A percentile compares a stretch with the other conserved stretches of the same genome.
phyloP scores from a whole-genome alignment of 78 protist species.

The Diacronema lutheri region DNA sequence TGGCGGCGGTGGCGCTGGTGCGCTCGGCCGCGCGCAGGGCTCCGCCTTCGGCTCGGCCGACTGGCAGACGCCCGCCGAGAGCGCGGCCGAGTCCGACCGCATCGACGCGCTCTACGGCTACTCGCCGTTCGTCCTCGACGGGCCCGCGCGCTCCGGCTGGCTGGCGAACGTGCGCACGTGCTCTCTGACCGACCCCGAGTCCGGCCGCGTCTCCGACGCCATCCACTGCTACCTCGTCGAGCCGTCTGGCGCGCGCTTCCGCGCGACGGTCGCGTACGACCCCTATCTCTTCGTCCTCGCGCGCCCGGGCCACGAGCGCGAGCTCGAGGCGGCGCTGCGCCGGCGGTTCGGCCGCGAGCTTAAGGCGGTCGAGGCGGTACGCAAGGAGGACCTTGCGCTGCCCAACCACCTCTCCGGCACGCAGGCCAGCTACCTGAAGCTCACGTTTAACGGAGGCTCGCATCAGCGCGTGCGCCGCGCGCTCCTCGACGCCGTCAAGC shows the following conservation, averaged over 20 bases:
- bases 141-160: constrained; percentile 45
- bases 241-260: constrained; percentile 72
- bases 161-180: constrained; percentile 34
- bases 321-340: constrained; percentile 62
- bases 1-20: too few species aligned
- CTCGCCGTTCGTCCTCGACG: background rate
- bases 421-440: constrained; percentile 58
- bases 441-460: constrained; percentile 62
- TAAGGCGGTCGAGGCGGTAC: constrained; percentile 39
- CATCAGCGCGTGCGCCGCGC: constrained; percentile 58
- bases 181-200: background rate
- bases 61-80: background rate
- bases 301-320: background rate
- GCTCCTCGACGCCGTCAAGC: constrained; percentile 23
- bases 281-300: constrained; percentile 74
- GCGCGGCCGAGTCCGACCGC: background rate
- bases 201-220: background rate
- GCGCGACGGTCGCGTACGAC: constrained; percentile 35
- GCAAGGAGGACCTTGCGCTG: constrained; percentile 82
- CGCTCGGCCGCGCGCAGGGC: too few species aligned
- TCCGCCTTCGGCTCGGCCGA: too few species aligned
- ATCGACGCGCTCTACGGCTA: constrained; percentile 21
- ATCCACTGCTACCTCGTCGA: constrained; percentile 44
- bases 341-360: constrained; percentile 45
- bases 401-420: constrained; percentile 90